A percentile compares a stretch with the other conserved stretches of the same genome.
phyloP scores from a whole-genome alignment of 257 asterid species.

The Mentha longifolia region DNA sequence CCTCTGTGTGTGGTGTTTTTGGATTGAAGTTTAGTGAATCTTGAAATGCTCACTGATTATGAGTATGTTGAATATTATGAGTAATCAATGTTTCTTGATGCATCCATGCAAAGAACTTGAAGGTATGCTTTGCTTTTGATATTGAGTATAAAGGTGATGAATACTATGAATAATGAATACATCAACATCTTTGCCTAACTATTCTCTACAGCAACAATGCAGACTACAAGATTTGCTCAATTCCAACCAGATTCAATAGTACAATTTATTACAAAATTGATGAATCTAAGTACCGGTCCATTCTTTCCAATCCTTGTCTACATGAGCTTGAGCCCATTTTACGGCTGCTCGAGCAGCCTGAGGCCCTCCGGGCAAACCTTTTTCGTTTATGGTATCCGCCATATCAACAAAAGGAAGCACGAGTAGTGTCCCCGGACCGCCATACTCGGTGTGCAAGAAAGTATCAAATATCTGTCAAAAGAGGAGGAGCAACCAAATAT shows the following conservation, averaged over 20 bases:
- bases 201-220: neutral
- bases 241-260: neutral
- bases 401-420: conserved; percentile 82
- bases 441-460: conserved; percentile 82
- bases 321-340: conserved; percentile 82
- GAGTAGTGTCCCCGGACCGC: conserved; percentile 92
- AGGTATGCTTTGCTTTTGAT: neutral
- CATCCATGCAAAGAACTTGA: no score
- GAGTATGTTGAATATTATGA: no score
- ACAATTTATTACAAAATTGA: neutral
- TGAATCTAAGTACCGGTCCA: conserved; percentile 50
- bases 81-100: neutral
- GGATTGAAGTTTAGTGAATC: neutral
- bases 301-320: conserved; percentile 87
- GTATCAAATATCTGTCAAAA: conserved; percentile 63
- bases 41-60: neutral
- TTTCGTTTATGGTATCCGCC: conserved; percentile 84
- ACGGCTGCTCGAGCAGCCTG: conserved; percentile 93
- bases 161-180: neutral
- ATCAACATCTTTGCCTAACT: neutral
- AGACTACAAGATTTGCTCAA: neutral
- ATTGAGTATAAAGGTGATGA: neutral
- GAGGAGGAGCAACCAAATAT: neutral
- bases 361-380: conserved; percentile 90
- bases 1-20: neutral